Conservation (phyloP, 2,329 filamentous ascomycete species). For the Arthroderma uncinatum region DNA sequence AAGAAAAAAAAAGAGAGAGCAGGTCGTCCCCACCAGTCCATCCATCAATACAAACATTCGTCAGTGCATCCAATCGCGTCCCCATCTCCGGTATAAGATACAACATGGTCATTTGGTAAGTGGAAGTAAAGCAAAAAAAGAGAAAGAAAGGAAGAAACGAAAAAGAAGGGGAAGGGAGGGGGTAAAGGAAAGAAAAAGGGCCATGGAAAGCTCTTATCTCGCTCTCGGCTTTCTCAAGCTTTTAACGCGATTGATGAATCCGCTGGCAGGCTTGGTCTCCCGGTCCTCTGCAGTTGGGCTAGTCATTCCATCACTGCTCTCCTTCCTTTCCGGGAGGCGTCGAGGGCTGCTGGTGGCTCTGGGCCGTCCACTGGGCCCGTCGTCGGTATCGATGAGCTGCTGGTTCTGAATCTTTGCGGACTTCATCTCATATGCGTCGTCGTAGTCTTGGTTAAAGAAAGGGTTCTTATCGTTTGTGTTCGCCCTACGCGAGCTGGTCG, state of each 20-base stretch:
- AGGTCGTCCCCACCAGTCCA: no score
- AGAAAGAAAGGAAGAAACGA: not conserved
- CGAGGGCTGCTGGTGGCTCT: conserved; percentile 51
- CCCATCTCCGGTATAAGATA: not conserved
- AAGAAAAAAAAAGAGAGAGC: no score
- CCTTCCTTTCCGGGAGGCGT: conserved; percentile 38
- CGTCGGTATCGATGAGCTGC: conserved; percentile 36
- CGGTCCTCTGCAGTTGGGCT: conserved; percentile 7
- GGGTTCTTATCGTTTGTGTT: conserved; percentile 53
- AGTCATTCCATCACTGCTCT: conserved; percentile 20
- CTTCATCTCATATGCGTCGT: conserved; percentile 55
- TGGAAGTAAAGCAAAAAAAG: no score
- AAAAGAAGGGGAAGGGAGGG: not conserved
- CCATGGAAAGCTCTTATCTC: conserved; percentile 1
- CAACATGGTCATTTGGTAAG: no score
- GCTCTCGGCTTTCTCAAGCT: conserved; percentile 15
- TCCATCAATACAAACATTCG: no score
- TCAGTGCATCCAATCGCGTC: no score
- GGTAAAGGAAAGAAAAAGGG: not conserved
- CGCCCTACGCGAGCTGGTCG: conserved; percentile 24
- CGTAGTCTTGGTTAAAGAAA: conserved; percentile 67
- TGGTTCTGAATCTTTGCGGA: conserved; percentile 49
- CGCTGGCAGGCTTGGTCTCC: conserved; percentile 8
- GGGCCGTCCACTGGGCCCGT: conserved; percentile 23
- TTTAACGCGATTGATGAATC: conserved; percentile 17